phyloP scores from a whole-genome alignment of 176 grass and related monocot species.

The Puya raimondii region DNA sequence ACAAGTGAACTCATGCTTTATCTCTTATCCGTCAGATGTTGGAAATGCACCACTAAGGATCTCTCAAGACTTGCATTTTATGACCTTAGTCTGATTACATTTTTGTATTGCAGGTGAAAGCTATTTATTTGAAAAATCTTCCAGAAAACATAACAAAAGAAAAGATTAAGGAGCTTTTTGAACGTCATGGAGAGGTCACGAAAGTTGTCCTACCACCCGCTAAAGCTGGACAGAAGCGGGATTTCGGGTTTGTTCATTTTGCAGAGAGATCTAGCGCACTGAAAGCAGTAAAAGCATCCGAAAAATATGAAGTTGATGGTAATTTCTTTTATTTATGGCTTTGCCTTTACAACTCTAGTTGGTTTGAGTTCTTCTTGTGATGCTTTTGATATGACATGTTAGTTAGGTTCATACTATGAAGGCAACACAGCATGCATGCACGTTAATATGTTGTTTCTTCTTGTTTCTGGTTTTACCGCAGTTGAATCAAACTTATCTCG shows the following conservation, averaged over 20 bases:
- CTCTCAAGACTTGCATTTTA: not conserved
- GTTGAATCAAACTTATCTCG: not conserved
- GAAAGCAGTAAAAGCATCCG: constrained; percentile 78
- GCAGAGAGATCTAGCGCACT: constrained; percentile 89
- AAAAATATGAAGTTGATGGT: constrained; percentile 94
- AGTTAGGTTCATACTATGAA: not conserved
- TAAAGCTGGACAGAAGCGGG: constrained; percentile 83
- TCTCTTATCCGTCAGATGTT: not conserved
- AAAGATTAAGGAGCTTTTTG: constrained; percentile 80
- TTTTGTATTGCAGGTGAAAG: constrained; percentile 61
- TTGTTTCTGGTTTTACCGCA: not conserved
- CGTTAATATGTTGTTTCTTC: not conserved
- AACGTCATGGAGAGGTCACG: constrained; percentile 75
- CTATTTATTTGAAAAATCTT: constrained; percentile 93
- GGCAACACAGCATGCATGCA: not conserved
- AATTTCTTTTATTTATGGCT: constrained; percentile 14
- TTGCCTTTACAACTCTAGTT: not conserved
- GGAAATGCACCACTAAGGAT: not conserved
- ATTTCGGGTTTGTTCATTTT: constrained; percentile 97
- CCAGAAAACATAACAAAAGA: constrained; percentile 82
- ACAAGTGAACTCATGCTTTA: not conserved
- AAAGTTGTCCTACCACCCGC: constrained; percentile 79
- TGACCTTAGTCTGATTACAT: not conserved
- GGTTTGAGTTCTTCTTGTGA: not conserved
- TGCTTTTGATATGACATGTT: not conserved